Conservation (phyloP, 495 filamentous ascomycete genomes). For the Eremomyces bilateralis region DNA sequence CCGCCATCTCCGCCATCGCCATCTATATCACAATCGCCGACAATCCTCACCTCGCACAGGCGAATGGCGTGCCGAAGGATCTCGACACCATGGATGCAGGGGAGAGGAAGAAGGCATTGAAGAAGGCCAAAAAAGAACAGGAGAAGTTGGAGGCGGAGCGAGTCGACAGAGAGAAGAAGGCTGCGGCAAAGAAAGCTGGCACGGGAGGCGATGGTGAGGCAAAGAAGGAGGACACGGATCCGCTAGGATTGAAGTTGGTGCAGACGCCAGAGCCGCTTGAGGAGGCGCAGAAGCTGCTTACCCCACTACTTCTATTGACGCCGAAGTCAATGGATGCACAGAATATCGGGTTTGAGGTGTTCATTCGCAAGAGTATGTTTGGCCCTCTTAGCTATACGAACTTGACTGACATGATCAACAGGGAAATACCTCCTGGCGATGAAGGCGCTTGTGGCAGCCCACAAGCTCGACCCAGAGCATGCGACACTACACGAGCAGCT, state of each 20-base stretch:
- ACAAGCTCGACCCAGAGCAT: slow-evolving; percentile 43
- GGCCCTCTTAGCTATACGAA: slow-evolving; percentile 4
- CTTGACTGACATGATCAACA: slow-evolving; percentile 21
- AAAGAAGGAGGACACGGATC: slow-evolving; percentile 76
- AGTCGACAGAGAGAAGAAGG: slow-evolving; percentile 52
- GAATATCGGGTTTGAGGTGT: slow-evolving; percentile 74
- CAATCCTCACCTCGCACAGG: slow-evolving; percentile 26
- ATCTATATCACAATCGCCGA: slow-evolving; percentile 67
- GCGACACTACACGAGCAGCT: slow-evolving; percentile 61
- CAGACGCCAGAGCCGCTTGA: slow-evolving; percentile 62
- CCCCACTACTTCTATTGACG: slow-evolving; percentile 55
- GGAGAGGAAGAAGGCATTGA: slow-evolving; percentile 78
- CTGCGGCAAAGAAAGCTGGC: slow-evolving; percentile 23
- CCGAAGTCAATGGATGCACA: slow-evolving; percentile 70
- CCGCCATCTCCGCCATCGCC: slow-evolving; percentile 63
- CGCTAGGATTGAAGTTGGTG: slow-evolving; percentile 53
- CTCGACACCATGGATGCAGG: slow-evolving; percentile 35
- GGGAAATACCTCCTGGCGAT: slow-evolving; percentile 70
- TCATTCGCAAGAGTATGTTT: slow-evolving; percentile 49
- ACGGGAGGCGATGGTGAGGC: slow-evolving; percentile 25
- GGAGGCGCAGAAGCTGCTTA: slow-evolving; percentile 73
- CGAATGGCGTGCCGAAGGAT: slow-evolving; percentile 25
- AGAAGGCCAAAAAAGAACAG: slow-evolving; percentile 81
- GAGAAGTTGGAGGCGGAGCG: slow-evolving; percentile 63
- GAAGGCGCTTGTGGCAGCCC: slow-evolving; percentile 58